Evolutionary conservation across 1,284 basidiomycete genomes (phyloP), one percentile per base, ranked within the genome.

Genomic region (Coriolopsis trogii): DNA sequence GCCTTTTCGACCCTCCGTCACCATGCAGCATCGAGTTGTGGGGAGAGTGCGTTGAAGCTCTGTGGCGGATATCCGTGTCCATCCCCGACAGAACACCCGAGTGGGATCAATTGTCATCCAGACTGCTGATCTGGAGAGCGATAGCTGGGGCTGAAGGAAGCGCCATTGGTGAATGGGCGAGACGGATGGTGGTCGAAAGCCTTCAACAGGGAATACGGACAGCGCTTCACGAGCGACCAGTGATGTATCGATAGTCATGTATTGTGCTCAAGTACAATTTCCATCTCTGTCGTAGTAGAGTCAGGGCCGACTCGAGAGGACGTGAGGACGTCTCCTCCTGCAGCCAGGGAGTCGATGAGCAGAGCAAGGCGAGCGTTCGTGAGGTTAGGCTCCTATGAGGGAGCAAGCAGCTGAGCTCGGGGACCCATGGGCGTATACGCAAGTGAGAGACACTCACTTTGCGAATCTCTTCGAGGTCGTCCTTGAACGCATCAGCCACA

Each of bases 341-440:
- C 81, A 6, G 86, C 88, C 41, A 92, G 70, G 0, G 89, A 89
- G 61, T 92, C 88, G 55, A 92, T 87, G 24, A 92, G 75, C 46
- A 92, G 66, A 0, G 80, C 76, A 3, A 92, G 72, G 6, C 84
- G 77, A 10, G 87, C 81, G 4, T 77, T 75, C 0, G 81, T 81
- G 53, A 92, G 71, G 53, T 84, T 84, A 0, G 85, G 84, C 67
- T 92, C 89, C 88, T 92, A 41, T 39, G 31, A 39, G 26, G 3
- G 9, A 9, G 24, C 31, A 2, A 54, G 28, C 4, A 20, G 9
- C 24, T 8, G 7, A 15, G 29, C 40, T 4, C 15, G 13, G 24
- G 12, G 3, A 2, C 8, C 24, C 26, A 21, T n/a, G 49, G 6
- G 25, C 1, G 18, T 6, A 16, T 7, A 48, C 25, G n/a, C n/a